Conservation (phyloP, 1,139 yeast species). For the Yamadazyma dendronema region DNA sequence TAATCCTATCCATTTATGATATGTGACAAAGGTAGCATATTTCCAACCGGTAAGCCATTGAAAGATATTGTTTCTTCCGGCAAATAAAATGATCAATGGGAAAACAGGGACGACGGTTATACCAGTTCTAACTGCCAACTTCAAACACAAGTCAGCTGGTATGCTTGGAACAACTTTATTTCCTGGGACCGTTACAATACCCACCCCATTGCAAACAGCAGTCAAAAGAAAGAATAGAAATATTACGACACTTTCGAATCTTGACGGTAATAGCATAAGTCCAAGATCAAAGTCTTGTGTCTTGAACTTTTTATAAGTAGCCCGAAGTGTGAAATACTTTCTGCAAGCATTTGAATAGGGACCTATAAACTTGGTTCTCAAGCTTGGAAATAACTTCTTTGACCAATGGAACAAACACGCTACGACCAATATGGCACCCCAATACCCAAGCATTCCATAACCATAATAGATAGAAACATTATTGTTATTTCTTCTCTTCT, state of each 20-base stretch:
- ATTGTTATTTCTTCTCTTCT: too few relatives aligned
- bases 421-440: conserved; percentile 15
- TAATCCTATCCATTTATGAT: conserved; percentile 54
- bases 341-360: conserved; percentile 30
- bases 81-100: conserved; percentile 49
- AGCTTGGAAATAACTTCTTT: conserved; percentile 14
- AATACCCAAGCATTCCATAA: conserved; percentile 17
- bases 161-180: conserved; percentile 20
- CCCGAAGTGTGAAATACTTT: conserved; percentile 39
- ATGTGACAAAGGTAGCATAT: conserved; percentile 49
- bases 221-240: conserved; percentile 43
- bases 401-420: conserved; percentile 19
- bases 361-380: conserved; percentile 5
- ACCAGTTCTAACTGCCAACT: conserved; percentile 51
- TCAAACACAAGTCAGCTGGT: conserved; percentile 25
- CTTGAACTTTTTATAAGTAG: conserved; percentile 26
- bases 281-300: conserved; percentile 17
- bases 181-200: conserved; percentile 16
- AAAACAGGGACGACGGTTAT: conserved; percentile 46
- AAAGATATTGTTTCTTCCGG: conserved; percentile 54
- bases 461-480: conserved; percentile 17
- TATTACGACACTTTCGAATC: conserved; percentile 51
- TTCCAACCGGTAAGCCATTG: conserved; percentile 52
- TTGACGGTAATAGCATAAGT: conserved; percentile 49
- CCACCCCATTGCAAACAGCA: conserved; percentile 34